Base-by-base conservation (phyloP, 257 asterid genomes). In the Jaltomata sinuosa region DNA sequence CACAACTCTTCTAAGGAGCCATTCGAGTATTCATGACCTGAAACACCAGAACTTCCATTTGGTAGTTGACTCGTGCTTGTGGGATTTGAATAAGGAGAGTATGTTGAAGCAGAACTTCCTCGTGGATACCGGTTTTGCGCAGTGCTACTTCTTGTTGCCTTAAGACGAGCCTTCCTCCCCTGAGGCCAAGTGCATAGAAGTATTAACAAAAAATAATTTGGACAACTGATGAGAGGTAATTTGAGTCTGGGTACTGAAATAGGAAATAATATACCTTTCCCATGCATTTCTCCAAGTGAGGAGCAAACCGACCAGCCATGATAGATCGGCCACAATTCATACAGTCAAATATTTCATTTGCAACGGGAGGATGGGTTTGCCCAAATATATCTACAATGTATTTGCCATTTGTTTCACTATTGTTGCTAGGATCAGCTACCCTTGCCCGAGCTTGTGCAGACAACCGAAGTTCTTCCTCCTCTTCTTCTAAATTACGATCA, bases 211-310 rank as follows among this genome's bases (percentile, higher is more conserved):
- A 42, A 45, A 27, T 27, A 77, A 29, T 72, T 49, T 27, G 62
- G 62, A 77, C 14, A 16, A 77, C 82, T 49, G 62, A 27, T 49
- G 36, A 27, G 61, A 10, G 42, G 16, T 49, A 55, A 47, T 27
- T 5, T n/a, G 65, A 31, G 25, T 62, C 62, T 47, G 36, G 18
- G 21, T 5, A 74, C 11, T 84, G n/a, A 32, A 64, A 11, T 64
- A 15, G 67, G 84, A 53, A 49, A 25, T 15, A 14, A 32, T 50
- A 87, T 89, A 97, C 99, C 99, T 97, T 97, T 85, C 99, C 99
- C 98, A 97, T 95, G 93, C 99, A 95, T 89, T 95, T 95, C 94
- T 95, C 99, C 91, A 97, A 85, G 90, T 97, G 99, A 81, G 98
- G 98, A 53, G 99, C 99, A 82, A 97, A 97, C 49, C 97, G 86